Conservation (phyloP, 371 early-diverging fungal genomes). For the Mycotypha africana region DNA sequence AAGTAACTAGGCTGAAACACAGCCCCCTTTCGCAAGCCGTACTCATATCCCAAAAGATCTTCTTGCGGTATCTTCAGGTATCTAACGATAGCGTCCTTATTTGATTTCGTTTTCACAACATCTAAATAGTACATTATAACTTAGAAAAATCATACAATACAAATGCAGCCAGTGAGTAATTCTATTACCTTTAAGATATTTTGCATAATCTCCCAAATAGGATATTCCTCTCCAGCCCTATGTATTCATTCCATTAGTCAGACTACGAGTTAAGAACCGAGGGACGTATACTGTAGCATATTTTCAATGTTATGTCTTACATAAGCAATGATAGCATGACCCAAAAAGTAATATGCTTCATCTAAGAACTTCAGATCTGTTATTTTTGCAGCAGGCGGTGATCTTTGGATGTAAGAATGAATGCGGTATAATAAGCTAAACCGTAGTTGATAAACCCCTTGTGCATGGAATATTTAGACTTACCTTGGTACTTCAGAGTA, state of each 20-base stretch:
- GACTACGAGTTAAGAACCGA: no score
- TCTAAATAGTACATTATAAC: no score
- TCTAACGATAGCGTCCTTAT: constrained; percentile 62
- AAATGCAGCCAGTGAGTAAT: no score
- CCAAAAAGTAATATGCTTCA: constrained; percentile 39
- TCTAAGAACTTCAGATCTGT: constrained; percentile 37
- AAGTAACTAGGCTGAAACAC: constrained; percentile 82
- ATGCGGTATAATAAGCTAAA: no score
- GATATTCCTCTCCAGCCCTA: constrained; percentile 47
- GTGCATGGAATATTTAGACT: no score
- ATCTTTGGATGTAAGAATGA: constrained; percentile 15
- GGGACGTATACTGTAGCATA: no score
- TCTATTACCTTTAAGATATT: constrained; percentile 32
- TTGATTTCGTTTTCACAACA: constrained; percentile 59
- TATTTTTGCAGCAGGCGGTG: constrained; percentile 37
- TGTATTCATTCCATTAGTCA: neutral
- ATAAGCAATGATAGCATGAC: constrained; percentile 47
- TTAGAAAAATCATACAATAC: no score
- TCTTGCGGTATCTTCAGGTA: constrained; percentile 63
- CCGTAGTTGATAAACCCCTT: no score
- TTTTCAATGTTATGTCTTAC: constrained; percentile 18
- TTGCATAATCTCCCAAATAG: constrained; percentile 47
- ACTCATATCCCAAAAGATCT: constrained; percentile 76
- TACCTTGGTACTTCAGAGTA: constrained; percentile 51
- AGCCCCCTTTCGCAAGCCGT: constrained; percentile 56